phyloP scores from a whole-genome alignment of 2,329 filamentous ascomycete species.

The Cladosporium sp. region DNA sequence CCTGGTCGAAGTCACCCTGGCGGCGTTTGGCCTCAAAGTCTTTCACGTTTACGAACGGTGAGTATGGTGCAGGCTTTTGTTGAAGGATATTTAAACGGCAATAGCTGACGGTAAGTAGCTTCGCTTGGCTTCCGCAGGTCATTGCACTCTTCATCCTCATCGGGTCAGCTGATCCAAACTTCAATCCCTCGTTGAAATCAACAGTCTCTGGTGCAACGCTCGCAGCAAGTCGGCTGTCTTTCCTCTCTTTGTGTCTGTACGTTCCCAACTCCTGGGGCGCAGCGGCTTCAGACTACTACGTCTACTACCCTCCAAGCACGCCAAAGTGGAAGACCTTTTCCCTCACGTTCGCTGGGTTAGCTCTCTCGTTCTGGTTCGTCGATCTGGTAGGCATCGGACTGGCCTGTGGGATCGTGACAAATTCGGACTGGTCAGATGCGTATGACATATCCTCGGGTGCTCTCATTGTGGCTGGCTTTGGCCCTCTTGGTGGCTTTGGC shows the following conservation, averaged over 20 bases:
- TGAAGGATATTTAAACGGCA: too few species aligned
- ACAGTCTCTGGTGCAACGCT: conserved; percentile 25
- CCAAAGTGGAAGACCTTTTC: conserved; percentile 35
- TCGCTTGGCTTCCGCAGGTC: conserved; percentile 38
- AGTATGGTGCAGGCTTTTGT: conserved; percentile 26
- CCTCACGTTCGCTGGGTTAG: conserved; percentile 34
- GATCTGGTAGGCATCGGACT: conserved; percentile 38
- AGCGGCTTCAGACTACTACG: conserved; percentile 38
- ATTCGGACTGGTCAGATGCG: conserved; percentile 28
- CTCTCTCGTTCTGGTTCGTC: conserved; percentile 32
- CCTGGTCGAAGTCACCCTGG: conserved; percentile 28
- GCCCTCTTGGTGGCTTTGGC: conserved; percentile 38
- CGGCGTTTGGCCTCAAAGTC: conserved; percentile 33
- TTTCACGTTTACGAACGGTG: conserved; percentile 42
- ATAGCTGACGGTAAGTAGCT: conserved; percentile 34
- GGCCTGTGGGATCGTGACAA: conserved; percentile 30
- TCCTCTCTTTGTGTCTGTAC: conserved; percentile 17
- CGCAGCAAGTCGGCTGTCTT: conserved; percentile 33
- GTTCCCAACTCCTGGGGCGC: conserved; percentile 26
- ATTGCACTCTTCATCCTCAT: conserved; percentile 37
- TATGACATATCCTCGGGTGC: conserved; percentile 34
- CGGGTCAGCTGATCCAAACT: conserved; percentile 37
- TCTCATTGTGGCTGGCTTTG: conserved; percentile 37
- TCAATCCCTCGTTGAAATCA: conserved; percentile 32
- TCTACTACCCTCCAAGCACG: conserved; percentile 38